These are phyloP conservation scores for Murraya koenigii DNA, from an alignment of 345 rosid species.

Conservation along the genomic window DNA sequence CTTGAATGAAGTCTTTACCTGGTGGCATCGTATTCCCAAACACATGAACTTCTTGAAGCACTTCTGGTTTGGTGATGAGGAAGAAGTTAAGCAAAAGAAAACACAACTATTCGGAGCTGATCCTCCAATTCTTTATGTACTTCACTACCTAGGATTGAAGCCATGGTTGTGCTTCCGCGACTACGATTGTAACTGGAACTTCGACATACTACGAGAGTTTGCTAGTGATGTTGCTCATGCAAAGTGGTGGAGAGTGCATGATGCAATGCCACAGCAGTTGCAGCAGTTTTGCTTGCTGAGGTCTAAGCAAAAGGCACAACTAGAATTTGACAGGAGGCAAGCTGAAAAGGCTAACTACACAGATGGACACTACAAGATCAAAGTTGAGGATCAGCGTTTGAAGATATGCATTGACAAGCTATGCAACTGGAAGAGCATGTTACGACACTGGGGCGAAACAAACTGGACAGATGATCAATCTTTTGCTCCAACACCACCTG, in stretches of 20 bases:
- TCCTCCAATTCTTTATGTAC: constrained; percentile 82
- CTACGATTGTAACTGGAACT: constrained; percentile 94
- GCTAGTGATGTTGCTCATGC: constrained; percentile 86
- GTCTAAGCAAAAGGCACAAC: constrained; percentile 90
- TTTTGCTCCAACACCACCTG: constrained; percentile 70
- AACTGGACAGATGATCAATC: constrained; percentile 73
- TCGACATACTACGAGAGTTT: constrained; percentile 81
- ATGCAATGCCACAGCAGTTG: constrained; percentile 80
- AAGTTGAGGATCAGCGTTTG: constrained; percentile 56
- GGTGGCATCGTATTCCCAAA: constrained; percentile 94
- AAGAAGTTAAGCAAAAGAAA: constrained; percentile 66
- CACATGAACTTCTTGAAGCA: constrained; percentile 89
- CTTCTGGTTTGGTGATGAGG: constrained; percentile 83
- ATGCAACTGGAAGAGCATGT: constrained; percentile 89
- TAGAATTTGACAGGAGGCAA: constrained; percentile 77
- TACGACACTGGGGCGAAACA: constrained; percentile 85
- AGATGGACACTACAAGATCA: constrained; percentile 71
- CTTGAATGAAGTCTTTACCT: constrained; percentile 85
- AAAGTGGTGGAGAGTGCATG: constrained; percentile 94
- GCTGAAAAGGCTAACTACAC: constrained; percentile 72
- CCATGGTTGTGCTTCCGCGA: constrained; percentile 93
- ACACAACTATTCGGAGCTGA: constrained; percentile 74
- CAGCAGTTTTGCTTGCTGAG: constrained; percentile 73
- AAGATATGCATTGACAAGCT: constrained; percentile 73
- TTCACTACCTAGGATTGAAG: constrained; percentile 84